These are phyloP conservation scores for Calonectria pseudoreteaudii DNA, from an alignment of 2,329 filamentous ascomycete genomes.

Conservation along the genomic window DNA sequence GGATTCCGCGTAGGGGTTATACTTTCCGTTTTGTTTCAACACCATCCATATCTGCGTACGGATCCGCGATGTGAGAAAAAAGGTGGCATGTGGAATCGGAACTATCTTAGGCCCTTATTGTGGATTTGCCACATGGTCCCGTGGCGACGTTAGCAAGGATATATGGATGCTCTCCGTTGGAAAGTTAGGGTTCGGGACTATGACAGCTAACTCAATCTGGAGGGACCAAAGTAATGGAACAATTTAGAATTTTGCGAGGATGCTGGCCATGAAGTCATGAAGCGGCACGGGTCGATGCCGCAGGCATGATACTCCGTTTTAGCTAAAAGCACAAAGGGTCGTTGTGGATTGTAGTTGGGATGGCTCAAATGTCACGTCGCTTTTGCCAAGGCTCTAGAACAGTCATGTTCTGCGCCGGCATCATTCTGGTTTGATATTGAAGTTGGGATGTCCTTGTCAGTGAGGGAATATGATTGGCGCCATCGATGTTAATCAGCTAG, in stretches of 20 bases:
- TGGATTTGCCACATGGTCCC: not conserved
- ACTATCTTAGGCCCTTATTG: not conserved
- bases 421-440: not conserved
- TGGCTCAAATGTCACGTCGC: not conserved
- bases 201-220: constrained; percentile 7
- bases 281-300: constrained; percentile 4
- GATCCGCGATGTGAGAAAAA: not conserved
- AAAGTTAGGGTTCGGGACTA: not conserved
- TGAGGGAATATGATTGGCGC: not conserved
- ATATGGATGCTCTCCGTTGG: not conserved
- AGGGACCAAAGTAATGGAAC: constrained; percentile 1
- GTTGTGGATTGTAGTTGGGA: not conserved
- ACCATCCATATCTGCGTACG: not conserved
- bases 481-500: constrained; percentile 1
- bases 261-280: not conserved
- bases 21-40: constrained; percentile 7
- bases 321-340: not conserved
- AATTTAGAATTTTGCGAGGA: constrained; percentile 3
- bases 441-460: not conserved
- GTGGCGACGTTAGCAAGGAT: not conserved
- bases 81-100: not conserved
- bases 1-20: not conserved
- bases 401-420: not conserved
- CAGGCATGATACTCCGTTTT: not conserved
- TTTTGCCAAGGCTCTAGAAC: not conserved